Percentiles rank a stretch among this genome's conserved stretches.
phyloP scores from a whole-genome alignment of 805 yeast genomes.

The Barnettozyma sp. region DNA sequence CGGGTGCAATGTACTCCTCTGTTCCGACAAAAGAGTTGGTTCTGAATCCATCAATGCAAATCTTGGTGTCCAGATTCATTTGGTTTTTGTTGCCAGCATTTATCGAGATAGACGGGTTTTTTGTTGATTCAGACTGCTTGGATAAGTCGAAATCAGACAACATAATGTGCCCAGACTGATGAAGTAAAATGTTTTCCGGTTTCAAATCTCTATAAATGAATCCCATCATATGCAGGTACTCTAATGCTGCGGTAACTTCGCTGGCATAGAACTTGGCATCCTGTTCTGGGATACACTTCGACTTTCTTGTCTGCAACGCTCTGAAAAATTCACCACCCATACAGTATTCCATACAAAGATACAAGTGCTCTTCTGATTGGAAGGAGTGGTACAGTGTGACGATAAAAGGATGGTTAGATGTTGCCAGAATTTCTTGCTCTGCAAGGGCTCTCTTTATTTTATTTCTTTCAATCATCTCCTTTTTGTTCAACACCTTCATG shows the following conservation, averaged over 20 bases:
- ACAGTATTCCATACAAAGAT: constrained; percentile 96
- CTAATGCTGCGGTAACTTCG: constrained; percentile 95
- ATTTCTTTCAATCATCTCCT: constrained; percentile 92
- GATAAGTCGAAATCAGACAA: constrained; percentile 92
- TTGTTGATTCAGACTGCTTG: constrained; percentile 74
- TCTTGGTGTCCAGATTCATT: constrained; percentile 83
- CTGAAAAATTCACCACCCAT: constrained; percentile 99
- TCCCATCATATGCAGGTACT: constrained; percentile 93
- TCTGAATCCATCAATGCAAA: constrained; percentile 91
- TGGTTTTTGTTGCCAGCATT: constrained; percentile 29
- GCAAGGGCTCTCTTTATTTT: constrained; percentile 92
- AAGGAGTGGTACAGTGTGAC: constrained; percentile 94
- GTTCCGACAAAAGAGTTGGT: constrained; percentile 99
- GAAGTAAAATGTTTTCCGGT: constrained; percentile 91
- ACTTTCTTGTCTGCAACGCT: constrained; percentile 85
- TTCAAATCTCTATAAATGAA: constrained; percentile 93
- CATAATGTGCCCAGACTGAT: constrained; percentile 98
- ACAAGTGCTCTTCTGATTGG: constrained; percentile 86
- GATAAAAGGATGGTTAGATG: constrained; percentile 94
- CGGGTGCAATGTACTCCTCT: constrained; percentile 98
- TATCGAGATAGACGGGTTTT: constrained; percentile 59
- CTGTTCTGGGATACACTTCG: constrained; percentile 76
- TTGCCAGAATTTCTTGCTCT: constrained; percentile 93
- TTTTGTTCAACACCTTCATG: constrained; percentile 83
- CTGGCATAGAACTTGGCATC: constrained; percentile 95